phyloP scores from a whole-genome alignment of 2,329 filamentous ascomycete species.

The Piedraia hortae region DNA sequence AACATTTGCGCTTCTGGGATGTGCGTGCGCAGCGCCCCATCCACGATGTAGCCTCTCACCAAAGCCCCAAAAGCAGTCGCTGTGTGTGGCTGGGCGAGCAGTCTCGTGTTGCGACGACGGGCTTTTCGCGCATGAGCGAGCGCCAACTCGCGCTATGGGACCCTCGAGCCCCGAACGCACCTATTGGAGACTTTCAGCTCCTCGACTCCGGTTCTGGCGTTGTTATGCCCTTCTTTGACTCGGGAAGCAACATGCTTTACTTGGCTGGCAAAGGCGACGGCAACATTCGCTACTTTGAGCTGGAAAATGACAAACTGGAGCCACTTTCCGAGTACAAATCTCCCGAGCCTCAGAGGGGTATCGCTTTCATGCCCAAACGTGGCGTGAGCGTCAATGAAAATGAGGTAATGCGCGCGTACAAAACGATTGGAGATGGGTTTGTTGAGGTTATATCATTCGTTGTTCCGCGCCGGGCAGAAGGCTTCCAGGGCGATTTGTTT shows the following conservation, averaged over 20 bases:
- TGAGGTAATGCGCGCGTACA: conserved; percentile 84
- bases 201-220: conserved; percentile 92
- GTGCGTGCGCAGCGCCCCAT: conserved; percentile 72
- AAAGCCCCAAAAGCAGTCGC: conserved; percentile 89
- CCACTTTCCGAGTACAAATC: conserved; percentile 94
- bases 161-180: conserved; percentile 47
- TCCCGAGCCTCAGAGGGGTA: conserved; percentile 72
- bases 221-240: conserved; percentile 99
- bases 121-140: conserved; percentile 96
- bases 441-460: conserved; percentile 96
- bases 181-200: conserved; percentile 57
- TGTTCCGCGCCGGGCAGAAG: conserved; percentile 73
- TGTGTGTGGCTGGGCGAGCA: conserved; percentile 94
- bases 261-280: conserved; percentile 94
- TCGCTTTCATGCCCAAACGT: conserved; percentile 83
- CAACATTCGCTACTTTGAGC: conserved; percentile 97
- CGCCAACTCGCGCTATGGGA: conserved; percentile 92
- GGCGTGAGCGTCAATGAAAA: conserved; percentile 93
- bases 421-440: conserved; percentile 83
- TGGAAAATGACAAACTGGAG: conserved; percentile 96
- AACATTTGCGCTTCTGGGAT: conserved; percentile 96
- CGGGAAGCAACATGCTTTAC: conserved; percentile 83
- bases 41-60: conserved; percentile 62
- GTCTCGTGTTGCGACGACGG: conserved; percentile 83
- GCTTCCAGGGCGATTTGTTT: conserved; percentile 92